Base-by-base conservation (phyloP, 163 green algal genomes). In the Chloroidium sp. region DNA sequence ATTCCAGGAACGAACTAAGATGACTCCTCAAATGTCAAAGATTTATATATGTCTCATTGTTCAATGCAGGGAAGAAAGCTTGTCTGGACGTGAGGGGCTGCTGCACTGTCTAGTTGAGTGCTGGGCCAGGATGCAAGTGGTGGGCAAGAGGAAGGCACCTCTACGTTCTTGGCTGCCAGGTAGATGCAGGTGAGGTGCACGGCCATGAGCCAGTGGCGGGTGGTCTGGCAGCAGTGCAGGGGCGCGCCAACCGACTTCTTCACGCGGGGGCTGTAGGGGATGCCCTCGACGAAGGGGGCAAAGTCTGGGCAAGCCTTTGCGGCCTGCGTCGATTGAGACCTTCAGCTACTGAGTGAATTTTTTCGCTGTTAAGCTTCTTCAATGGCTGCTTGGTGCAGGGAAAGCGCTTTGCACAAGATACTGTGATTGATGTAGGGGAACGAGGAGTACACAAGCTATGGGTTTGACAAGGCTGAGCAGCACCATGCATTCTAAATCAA, bases 101-200 rank as follows among this genome's bases (percentile, higher is more conserved):
- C 36, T 36, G 36, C 36, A 36, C 36, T 36, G 36, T 36, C 36
- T 36, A 36, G 36, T 36, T 36, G 36, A 36, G 36, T 36, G 36
- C 36, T 36, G 36, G 36, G 36, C 36, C 36, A 36, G 36, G 36
- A 36, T 36, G 36, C 36, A 36, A 36, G 36, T 36, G 36, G 36
- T 36, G 36, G 36, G 36, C 36, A 36, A 36, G 36, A 36, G 36
- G 36, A 36, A 36, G 36, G 36, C 36, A 36, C 36, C 58, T 86
- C 79, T 59, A 83, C 57, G 62, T 74, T 76, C 76, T 86, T 86
- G 62, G 82, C 82, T 13, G 82, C 82, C 36, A 86, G 6, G 69
- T 86, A 86, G 82, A 86, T 83, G 76, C 82, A 86, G 14, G 82
- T 82, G 62, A 86, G 61, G 69, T 86, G 82, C 6, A 86, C 61